Base-by-base conservation (phyloP, 208 protist genomes). In the Leishmania mexicana region DNA sequence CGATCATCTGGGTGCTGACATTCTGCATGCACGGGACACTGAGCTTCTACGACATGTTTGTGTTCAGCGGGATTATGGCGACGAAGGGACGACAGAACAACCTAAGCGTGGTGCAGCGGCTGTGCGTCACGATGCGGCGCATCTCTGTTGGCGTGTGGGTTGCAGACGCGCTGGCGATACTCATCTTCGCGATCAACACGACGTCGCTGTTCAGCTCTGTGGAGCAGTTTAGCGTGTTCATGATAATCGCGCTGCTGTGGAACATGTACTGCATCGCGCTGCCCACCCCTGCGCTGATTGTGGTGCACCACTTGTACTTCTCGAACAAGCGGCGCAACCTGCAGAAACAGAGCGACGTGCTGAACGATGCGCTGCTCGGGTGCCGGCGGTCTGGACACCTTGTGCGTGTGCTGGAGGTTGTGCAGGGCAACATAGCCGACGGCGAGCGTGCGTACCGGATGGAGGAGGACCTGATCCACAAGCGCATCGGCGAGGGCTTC, bases 1-100 rank as follows among this genome's bases (percentile, higher is more conserved):
- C 84, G 53, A 78, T 90, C 28, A 76, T 91, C 57, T 88, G 90
- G 84, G 80, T 93, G 80, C 87, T 88, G 78, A 89, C 87, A 24
- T 91, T 94, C 73, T 77, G 85, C 73, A 78, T 91, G 85, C 86
- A 94, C 81, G 90, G 89, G 51, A 91, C 83, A 45, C 83, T 94
- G 51, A 86, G 78, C 81, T 92, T 94, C 80, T 94, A 90, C 80
- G 89, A 91, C 80, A 91, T 88, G 83, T 94, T 94, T 72, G 82
- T 91, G 71, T 87, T 82, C 76, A 92, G 76, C 75, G 89, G 88
- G 49, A 64, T 92, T 40, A 92, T 94, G 87, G 85, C 85, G 74
- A 94, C 89, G 54, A 91, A 87, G 54, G 87, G 88, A 38, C 81
- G 87, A n/a, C 80, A 76, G 57, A 94, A 94, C 88, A 89, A 89